These are phyloP conservation scores for Rugonectria rugulosa DNA, from an alignment of 2,329 filamentous ascomycete species.

Conservation along the genomic window DNA sequence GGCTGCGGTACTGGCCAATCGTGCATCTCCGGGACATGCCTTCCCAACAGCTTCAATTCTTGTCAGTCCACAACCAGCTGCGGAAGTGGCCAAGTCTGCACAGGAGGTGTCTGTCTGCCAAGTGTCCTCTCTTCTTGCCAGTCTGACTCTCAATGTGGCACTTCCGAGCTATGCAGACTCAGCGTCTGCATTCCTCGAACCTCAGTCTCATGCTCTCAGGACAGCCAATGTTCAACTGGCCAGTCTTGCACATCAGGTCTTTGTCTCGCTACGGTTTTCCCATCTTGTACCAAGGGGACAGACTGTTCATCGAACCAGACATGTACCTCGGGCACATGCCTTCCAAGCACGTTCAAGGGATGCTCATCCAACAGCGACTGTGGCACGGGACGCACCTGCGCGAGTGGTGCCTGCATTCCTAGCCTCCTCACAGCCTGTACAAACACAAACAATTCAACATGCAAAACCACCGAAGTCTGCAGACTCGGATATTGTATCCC, in stretches of 20 bases:
- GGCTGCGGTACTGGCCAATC: slow-evolving; percentile 6
- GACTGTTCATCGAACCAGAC: slow-evolving; percentile 1
- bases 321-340: slow-evolving; percentile 3
- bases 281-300: background rate
- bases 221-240: background rate
- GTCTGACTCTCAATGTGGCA: background rate
- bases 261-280: slow-evolving; percentile 2
- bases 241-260: slow-evolving; percentile 4
- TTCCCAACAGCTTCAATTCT: background rate
- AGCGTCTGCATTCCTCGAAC: slow-evolving; percentile 8
- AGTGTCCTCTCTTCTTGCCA: background rate
- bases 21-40: slow-evolving; percentile 11
- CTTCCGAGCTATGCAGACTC: slow-evolving; percentile 1
- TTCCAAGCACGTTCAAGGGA: background rate
- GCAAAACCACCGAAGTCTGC: slow-evolving; percentile 2
- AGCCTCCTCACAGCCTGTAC: slow-evolving; percentile 6
- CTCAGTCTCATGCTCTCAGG: background rate
- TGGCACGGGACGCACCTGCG: background rate
- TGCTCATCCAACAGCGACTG: background rate
- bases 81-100: slow-evolving; percentile 7
- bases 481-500: slow-evolving; percentile 14
- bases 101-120: slow-evolving; percentile 9
- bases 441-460: background rate
- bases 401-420: background rate
- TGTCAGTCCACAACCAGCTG: slow-evolving; percentile 8